A percentile compares a stretch with the other conserved stretches of the same genome.
Conservation (phyloP, 768 basidiomycete species). For the Macrocybe gigantea region DNA sequence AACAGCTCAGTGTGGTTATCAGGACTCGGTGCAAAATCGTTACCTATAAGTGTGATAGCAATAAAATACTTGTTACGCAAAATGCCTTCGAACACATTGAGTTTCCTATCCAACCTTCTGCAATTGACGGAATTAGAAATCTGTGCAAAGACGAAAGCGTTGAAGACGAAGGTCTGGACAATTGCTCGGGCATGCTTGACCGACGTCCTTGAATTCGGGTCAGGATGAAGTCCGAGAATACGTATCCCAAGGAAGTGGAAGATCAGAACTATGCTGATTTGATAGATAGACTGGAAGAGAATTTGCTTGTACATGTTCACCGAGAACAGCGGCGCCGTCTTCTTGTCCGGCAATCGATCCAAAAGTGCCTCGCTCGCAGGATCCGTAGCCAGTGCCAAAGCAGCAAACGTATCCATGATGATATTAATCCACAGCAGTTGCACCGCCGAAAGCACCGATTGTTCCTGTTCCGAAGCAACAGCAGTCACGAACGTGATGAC, state of each 20-base stretch:
- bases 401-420: constrained; percentile 96
- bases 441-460: constrained; percentile 83
- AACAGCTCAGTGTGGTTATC: constrained; percentile 1
- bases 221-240: constrained; percentile 53
- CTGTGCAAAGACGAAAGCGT: constrained; percentile 91
- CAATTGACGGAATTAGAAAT: constrained; percentile 93
- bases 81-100: constrained; percentile 85
- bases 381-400: constrained; percentile 94
- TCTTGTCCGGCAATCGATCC: constrained; percentile 84
- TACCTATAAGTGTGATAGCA: constrained; percentile 74
- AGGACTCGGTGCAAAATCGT: constrained; percentile 7
- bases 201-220: constrained; percentile 11
- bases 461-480: constrained; percentile 65
- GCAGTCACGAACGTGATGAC: constrained; percentile 86
- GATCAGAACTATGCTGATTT: constrained; percentile 71
- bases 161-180: constrained; percentile 86
- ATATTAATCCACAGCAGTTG: constrained; percentile 97
- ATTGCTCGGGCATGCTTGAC: constrained; percentile 30
- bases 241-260: constrained; percentile 76
- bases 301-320: constrained; percentile 97
- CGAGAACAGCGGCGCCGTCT: constrained; percentile 78
- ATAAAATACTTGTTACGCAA: constrained; percentile 76
- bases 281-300: constrained; percentile 77
- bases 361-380: constrained; percentile 75
- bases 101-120: constrained; percentile 70